These are phyloP conservation scores for Schwanniomyces sp. DNA, from an alignment of 805 yeast species.

Conservation along the genomic window DNA sequence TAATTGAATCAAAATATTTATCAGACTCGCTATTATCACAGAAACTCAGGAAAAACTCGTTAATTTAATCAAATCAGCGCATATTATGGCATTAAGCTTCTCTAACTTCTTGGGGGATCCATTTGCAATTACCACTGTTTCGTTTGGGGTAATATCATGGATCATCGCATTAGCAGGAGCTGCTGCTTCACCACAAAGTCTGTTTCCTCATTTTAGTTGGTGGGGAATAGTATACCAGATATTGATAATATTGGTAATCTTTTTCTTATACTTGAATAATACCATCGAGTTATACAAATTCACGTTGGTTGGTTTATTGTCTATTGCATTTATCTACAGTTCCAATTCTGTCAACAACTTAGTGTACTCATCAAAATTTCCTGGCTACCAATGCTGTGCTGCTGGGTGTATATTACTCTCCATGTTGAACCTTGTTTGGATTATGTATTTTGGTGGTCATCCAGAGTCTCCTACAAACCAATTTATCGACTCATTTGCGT, in stretches of 20 bases:
- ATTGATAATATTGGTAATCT: constrained; percentile 51
- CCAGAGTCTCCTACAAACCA: constrained; percentile 84
- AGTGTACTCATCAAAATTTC: constrained; percentile 59
- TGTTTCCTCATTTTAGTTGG: constrained; percentile 88
- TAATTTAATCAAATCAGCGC: neutral
- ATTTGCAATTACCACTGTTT: constrained; percentile 78
- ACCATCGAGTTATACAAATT: constrained; percentile 67
- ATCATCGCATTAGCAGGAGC: constrained; percentile 86
- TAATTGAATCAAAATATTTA: neutral
- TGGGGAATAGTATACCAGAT: constrained; percentile 91
- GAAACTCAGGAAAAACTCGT: too few species aligned
- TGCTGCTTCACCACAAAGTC: constrained; percentile 35
- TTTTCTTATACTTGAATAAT: constrained; percentile 56
- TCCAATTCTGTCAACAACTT: constrained; percentile 81
- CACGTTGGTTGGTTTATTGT: constrained; percentile 54
- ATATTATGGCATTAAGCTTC: constrained; percentile 32
- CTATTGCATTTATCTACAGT: constrained; percentile 79
- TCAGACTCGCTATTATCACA: too few species aligned
- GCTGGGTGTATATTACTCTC: constrained; percentile 88
- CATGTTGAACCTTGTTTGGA: constrained; percentile 81
- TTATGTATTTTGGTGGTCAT: constrained; percentile 87
- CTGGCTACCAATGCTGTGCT: constrained; percentile 80
- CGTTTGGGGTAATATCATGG: constrained; percentile 80
- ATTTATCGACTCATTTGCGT: constrained; percentile 79
- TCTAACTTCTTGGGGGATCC: constrained; percentile 76